Evolutionary conservation across 495 filamentous ascomycete genomes (phyloP), one percentile per base, ranked within the genome.

Genomic region (Tuber indicum): DNA sequence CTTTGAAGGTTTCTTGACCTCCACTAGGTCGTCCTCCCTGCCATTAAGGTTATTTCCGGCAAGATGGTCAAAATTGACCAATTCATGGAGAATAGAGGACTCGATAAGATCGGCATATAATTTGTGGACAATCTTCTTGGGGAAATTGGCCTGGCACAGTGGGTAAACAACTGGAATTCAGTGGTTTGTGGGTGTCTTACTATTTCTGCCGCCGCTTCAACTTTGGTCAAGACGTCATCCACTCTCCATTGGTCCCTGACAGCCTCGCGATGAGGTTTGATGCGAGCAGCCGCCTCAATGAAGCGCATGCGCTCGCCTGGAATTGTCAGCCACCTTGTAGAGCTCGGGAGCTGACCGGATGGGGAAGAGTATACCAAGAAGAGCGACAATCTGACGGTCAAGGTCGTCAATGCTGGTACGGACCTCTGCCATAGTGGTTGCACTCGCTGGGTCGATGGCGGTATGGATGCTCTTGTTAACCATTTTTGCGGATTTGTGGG

Each of bases 221-320:
- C 82, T 70, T 84, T 84, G 10, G 73, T 49, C 21, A 84, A 80
- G 6, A 84, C 82, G 58, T 84, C 82, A 17, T 80, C 71, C 41
- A 82, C 81, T 42, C 82, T 73, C 82, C 82, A 83, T 42, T 84
- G 80, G 45, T 84, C 82, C 45, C 82, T 77, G 16, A 84, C 82
- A 16, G 75, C 72, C 5, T 71, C 71, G 8, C 79, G 77, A 10
- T 32, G 71, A 2, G 82, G 81, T 70, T 84, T 84, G 73, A 84
- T 84, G 39, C 82, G 73, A 44, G 82, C 82, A 2, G 82, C 82
- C 1, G 82, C 82, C 70, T 84, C 82, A 62, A 84, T 84, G 76
- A 76, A 84, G 23, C 82, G 79, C 77, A 83, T 81, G 32, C 82
- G 79, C 17, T 83, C 69, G 10, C 81, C 81, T 82, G 58, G 14